phyloP scores from a whole-genome alignment of 352 stramenopile species.

The Peronospora belbahrii region DNA sequence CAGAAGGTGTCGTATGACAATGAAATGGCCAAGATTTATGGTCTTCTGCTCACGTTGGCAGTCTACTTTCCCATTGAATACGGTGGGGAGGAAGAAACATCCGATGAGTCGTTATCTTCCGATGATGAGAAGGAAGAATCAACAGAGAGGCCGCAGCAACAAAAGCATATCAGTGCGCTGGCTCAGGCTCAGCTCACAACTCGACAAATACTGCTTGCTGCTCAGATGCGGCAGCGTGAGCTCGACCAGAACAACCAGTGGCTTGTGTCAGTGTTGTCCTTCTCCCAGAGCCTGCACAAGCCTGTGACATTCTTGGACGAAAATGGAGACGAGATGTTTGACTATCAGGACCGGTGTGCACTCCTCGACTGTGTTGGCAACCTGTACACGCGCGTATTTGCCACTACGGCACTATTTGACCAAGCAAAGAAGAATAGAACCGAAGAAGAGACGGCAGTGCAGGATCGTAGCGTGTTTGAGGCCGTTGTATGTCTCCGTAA shows the following conservation, averaged over 20 bases:
- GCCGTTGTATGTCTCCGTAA: conserved; percentile 39
- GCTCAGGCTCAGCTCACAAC: conserved; percentile 29
- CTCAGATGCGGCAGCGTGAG: conserved; percentile 30
- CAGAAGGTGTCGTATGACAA: conserved; percentile 27
- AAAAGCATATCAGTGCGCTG: conserved; percentile 19
- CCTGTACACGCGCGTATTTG: conserved; percentile 47
- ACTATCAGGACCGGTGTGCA: conserved; percentile 21
- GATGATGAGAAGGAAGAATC: conserved; percentile 24
- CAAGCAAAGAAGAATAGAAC: conserved; percentile 14
- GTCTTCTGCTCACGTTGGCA: conserved; percentile 33
- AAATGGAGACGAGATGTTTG: conserved; percentile 32
- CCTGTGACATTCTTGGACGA: conserved; percentile 36
- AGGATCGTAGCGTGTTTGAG: conserved; percentile 21
- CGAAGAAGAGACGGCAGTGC: conserved; percentile 13
- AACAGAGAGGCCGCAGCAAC: conserved; percentile 3
- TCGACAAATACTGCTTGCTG: conserved; percentile 33
- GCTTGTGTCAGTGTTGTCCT: conserved; percentile 37
- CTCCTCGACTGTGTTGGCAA: conserved; percentile 40
- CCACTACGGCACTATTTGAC: conserved; percentile 17
- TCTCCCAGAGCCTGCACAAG: conserved; percentile 35
- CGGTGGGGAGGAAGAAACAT: conserved; percentile 30
- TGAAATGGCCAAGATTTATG: conserved; percentile 49
- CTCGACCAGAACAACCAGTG: conserved; percentile 24
- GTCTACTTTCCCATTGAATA: conserved; percentile 44
- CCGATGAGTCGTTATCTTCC: conserved; percentile 33